Base-by-base conservation (phyloP, 1,139 yeast species). In the Hanseniaspora gamundiae region DNA sequence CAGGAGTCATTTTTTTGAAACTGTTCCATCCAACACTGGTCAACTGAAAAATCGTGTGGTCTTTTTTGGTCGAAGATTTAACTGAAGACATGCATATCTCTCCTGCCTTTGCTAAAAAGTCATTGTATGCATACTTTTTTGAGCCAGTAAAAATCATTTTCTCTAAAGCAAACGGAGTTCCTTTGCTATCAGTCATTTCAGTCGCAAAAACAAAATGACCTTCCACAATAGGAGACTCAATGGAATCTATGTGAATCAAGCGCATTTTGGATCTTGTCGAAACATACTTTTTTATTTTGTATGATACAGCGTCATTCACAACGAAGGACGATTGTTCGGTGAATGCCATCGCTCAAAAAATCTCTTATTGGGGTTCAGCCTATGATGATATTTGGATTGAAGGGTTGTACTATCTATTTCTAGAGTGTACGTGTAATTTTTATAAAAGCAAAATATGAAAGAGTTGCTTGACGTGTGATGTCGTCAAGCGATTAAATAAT, bases 1-100 rank as follows among this genome's bases (percentile, higher is more conserved):
- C 76, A 0, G 95, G 95, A 39, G 86, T 69, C 29, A 86, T 63
- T 42, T 76, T 68, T 46, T 71, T 73, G 62, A 86, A 86, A 1
- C 94, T 95, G 45, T 85, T 87, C 93, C 94, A 84, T 4, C 95
- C 95, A 0, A 94, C 95, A 26, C 91, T 76, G 17, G 79, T 73
- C 43, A 86, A 67, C 2, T 94, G 83, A 55, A 86, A 86, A 2
- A 84, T 94, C 0, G 95, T 86, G 55, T 82, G 88, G 60, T 86
- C 95, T 24, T 24, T 3, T 84, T 80, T 1, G 78, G 81, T 86
- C 94, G 94, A 85, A 0, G 95, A 95, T 55, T 86, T 86, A 0
- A 95, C 86, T 13, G 74, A 69, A 2, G 93, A 79, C 52, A 78
- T 79, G 49, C 83, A 76, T 45, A 83, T 64, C 56, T 83, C 82